A percentile compares a stretch with the other conserved stretches of the same genome.
These are phyloP conservation scores for Blastocystis sp. DNA, from an alignment of 352 stramenopile genomes.

Conservation along the genomic window DNA sequence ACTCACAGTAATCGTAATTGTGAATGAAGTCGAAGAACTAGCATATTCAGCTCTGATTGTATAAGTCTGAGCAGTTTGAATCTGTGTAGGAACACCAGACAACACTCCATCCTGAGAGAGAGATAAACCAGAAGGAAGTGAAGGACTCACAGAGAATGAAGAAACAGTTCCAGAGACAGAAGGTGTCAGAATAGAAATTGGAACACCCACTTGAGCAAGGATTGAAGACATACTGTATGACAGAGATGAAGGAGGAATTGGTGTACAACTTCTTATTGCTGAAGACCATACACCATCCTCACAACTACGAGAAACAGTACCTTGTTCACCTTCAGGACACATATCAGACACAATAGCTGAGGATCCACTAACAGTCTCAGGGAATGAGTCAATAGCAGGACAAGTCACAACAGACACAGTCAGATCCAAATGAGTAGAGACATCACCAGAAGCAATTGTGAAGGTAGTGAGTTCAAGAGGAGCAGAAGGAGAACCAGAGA, in stretches of 20 bases:
- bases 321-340: neutral
- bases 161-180: neutral
- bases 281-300: neutral
- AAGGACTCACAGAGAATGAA: neutral
- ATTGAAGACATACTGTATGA: neutral
- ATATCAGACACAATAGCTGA: neutral
- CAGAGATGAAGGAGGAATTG: neutral
- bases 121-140: neutral
- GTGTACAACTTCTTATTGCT: neutral
- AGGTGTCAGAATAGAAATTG: neutral
- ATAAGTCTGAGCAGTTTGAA: neutral
- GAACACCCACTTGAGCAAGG: neutral
- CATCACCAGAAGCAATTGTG: neutral
- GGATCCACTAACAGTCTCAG: neutral
- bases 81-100: neutral
- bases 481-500: neutral
- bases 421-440: neutral
- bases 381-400: neutral
- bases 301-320: neutral
- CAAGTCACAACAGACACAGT: neutral
- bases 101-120: neutral
- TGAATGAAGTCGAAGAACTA: neutral
- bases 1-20: neutral
- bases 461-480: neutral
- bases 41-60: neutral